These are phyloP conservation scores for Penicillium aurantiogriseum DNA, from an alignment of 2,329 filamentous ascomycete species.

Conservation along the genomic window DNA sequence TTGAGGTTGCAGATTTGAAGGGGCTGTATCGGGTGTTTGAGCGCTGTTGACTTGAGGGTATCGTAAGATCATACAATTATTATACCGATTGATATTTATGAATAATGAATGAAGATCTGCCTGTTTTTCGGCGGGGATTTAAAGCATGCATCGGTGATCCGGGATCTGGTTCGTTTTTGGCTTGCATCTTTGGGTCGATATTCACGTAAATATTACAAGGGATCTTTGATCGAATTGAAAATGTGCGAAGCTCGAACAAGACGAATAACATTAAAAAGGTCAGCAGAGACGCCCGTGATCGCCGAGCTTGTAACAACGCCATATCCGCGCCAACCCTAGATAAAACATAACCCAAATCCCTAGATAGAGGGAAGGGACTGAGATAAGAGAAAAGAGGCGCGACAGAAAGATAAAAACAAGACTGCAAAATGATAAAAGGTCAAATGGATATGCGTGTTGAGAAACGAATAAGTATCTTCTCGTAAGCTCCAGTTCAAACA, in stretches of 20 bases:
- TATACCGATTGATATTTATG: neutral
- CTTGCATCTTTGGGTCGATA: too few species aligned
- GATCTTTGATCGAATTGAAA: neutral
- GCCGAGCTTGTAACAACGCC: constrained; percentile 6
- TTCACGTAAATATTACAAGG: neutral
- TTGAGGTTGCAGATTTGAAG: constrained; percentile 90
- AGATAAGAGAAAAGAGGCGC: neutral
- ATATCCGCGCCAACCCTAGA: neutral
- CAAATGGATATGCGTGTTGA: neutral
- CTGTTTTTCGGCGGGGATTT: neutral
- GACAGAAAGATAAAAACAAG: neutral
- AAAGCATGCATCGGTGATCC: neutral
- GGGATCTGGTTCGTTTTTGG: too few species aligned
- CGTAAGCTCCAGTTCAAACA: neutral
- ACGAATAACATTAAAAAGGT: neutral
- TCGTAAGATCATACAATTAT: neutral
- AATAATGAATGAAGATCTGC: neutral
- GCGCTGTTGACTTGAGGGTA: constrained; percentile 62
- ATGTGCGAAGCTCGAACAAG: neutral
- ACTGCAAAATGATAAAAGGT: neutral
- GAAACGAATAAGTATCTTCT: neutral
- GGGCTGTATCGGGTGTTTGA: constrained; percentile 94
- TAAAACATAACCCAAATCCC: constrained; percentile 4
- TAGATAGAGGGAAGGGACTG: neutral
- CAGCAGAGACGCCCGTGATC: neutral